These are phyloP conservation scores for Extremus antarcticus DNA, from an alignment of 495 filamentous ascomycete species.

Conservation along the genomic window DNA sequence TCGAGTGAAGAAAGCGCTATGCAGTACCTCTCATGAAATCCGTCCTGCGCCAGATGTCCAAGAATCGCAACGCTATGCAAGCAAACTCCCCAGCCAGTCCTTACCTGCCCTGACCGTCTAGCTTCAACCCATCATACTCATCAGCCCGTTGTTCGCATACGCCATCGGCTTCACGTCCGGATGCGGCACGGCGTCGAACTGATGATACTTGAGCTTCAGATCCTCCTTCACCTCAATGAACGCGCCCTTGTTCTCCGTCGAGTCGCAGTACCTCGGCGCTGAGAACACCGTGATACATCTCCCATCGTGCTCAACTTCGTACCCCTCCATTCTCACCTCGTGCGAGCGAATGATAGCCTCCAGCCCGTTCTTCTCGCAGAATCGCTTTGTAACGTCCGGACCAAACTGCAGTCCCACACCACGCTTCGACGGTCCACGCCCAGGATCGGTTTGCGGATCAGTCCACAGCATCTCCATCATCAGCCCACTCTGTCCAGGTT, in stretches of 20 bases:
- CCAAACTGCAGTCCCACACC: constrained; percentile 95
- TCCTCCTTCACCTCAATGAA: constrained; percentile 96
- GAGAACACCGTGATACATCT: constrained; percentile 98
- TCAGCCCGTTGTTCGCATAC: constrained; percentile 23
- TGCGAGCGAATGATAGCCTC: constrained; percentile 94
- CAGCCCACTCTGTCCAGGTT: constrained; percentile 87
- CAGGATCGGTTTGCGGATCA: constrained; percentile 76
- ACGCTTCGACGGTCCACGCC: constrained; percentile 88
- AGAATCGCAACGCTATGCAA: no score
- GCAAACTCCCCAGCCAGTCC: no score
- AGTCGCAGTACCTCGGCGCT: constrained; percentile 93
- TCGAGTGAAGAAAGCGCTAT: no score
- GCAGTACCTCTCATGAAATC: no score
- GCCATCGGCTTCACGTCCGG: constrained; percentile 86
- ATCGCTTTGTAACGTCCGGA: constrained; percentile 90
- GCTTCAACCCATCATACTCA: constrained; percentile 23
- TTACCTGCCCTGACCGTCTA: no score
- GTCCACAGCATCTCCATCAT: constrained; percentile 99
- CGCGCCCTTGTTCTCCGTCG: constrained; percentile 93
- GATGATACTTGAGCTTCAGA: constrained; percentile 77
- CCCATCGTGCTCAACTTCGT: constrained; percentile 90
- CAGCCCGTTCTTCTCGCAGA: constrained; percentile 91
- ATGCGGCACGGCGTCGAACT: constrained; percentile 95
- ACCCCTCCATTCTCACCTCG: constrained; percentile 95
- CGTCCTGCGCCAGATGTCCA: no score